A percentile compares a stretch with the other conserved stretches of the same genome.
Conservation (phyloP, 768 basidiomycete genomes). For the Strobilomyces echinocephalus region DNA sequence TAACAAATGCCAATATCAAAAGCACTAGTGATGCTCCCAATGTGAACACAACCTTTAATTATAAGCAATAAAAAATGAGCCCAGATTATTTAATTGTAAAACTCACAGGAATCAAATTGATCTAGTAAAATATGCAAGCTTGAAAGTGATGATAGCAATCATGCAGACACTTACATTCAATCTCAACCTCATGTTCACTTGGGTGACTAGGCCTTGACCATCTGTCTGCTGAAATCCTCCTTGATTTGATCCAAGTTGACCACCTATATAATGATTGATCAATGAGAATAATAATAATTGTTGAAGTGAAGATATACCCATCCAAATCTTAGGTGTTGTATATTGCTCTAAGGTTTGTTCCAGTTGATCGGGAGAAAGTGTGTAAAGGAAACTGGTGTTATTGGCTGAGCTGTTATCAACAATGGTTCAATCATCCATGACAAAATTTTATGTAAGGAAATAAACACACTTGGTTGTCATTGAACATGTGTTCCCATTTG, state of each 20-base stretch:
- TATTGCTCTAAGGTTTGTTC: background rate
- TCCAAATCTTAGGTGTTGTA: constrained; percentile 9
- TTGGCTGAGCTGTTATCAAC: background rate
- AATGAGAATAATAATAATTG: too few relatives aligned
- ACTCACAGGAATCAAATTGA: constrained; percentile 14
- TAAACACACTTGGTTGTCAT: too few relatives aligned
- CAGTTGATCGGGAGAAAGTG: background rate
- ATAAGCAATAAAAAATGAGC: background rate
- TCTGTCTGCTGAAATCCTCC: constrained; percentile 6
- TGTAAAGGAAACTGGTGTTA: background rate
- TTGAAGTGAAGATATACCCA: background rate
- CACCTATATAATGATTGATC: background rate
- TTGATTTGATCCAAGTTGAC: constrained; percentile 2
- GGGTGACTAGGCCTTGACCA: constrained; percentile 3
- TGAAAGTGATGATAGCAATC: background rate
- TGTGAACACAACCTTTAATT: constrained; percentile 3
- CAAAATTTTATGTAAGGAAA: too few relatives aligned
- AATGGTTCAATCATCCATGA: background rate
- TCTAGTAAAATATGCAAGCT: background rate
- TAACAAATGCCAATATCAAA: background rate
- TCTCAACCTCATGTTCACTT: constrained; percentile 7
- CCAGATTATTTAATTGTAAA: background rate
- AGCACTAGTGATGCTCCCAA: constrained; percentile 4
- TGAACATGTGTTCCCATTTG: too few relatives aligned
- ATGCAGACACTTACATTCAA: constrained; percentile 8